These are phyloP conservation scores for Rubroboletus satanas DNA, from an alignment of 768 basidiomycete genomes.

Conservation along the genomic window DNA sequence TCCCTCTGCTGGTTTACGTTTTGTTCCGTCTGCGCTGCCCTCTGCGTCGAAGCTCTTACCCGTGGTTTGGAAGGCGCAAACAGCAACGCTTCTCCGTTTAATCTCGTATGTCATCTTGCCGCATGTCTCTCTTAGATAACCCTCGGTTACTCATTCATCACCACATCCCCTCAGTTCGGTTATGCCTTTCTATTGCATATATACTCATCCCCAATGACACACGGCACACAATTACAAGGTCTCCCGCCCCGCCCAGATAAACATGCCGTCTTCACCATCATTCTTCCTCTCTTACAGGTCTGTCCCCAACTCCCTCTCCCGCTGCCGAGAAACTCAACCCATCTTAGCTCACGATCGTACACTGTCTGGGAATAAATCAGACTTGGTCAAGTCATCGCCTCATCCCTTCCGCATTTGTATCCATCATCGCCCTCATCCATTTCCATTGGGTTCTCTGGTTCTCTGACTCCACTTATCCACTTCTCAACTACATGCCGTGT, in stretches of 20 bases:
- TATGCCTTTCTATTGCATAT: conserved; percentile 75
- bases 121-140: background rate
- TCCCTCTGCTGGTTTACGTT: conserved; percentile 76
- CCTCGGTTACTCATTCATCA: background rate
- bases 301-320: conserved; percentile 13
- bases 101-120: conserved; percentile 50
- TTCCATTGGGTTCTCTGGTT: conserved; percentile 61
- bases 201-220: conserved; percentile 64
- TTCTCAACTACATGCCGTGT: conserved; percentile 72
- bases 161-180: conserved; percentile 47
- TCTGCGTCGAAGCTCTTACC: conserved; percentile 62
- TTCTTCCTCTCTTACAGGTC: conserved; percentile 72
- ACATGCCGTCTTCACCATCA: conserved; percentile 68
- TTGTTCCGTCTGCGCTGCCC: conserved; percentile 58
- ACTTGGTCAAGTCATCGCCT: conserved; percentile 65
- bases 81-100: conserved; percentile 60
- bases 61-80: conserved; percentile 64
- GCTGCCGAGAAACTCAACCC: background rate
- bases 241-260: conserved; percentile 64
- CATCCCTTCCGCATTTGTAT: conserved; percentile 61
- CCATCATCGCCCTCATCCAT: conserved; percentile 57
- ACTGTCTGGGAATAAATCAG: conserved; percentile 61
- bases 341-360: conserved; percentile 56
- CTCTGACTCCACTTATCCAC: conserved; percentile 51
- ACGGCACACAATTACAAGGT: conserved; percentile 38